Evolutionary conservation across 202 grass and related monocot genomes (phyloP).

Genomic region (Schoenoplectus tabernaemontani): DNA sequence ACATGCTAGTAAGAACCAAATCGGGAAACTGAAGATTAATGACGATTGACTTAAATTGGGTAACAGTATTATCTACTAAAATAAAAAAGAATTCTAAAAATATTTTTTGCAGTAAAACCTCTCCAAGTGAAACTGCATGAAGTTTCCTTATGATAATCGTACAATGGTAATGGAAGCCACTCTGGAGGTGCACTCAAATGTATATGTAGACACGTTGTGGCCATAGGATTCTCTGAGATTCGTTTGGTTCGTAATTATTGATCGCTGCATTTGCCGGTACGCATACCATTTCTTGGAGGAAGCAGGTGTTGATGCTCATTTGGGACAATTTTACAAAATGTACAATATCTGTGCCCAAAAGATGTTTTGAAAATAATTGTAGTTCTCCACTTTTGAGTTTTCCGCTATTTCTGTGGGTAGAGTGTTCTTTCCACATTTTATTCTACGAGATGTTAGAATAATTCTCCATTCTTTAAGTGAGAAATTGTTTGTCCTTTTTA

Average conservation of each 20-base stretch:
- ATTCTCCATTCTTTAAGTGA: not conserved
- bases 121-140: not conserved
- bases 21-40: not conserved
- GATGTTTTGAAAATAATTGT: not conserved
- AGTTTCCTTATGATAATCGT: not conserved
- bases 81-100: not conserved
- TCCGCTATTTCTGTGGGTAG: not conserved
- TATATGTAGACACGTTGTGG: not conserved
- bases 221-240: not conserved
- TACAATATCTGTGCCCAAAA: not conserved
- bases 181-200: not conserved
- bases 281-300: not conserved
- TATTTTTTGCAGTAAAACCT: not conserved
- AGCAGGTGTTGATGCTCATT: not conserved
- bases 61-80: not conserved
- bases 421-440: not conserved
- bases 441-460: not conserved
- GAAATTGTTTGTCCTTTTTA: not conserved
- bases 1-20: not conserved
- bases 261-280: not conserved
- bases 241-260: not conserved
- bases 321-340: not conserved
- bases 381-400: not conserved
- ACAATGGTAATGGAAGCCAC: not conserved
- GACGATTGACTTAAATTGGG: not conserved